Evolutionary conservation across 345 rosid genomes (phyloP).

Genomic region (Salix suchowensis): DNA sequence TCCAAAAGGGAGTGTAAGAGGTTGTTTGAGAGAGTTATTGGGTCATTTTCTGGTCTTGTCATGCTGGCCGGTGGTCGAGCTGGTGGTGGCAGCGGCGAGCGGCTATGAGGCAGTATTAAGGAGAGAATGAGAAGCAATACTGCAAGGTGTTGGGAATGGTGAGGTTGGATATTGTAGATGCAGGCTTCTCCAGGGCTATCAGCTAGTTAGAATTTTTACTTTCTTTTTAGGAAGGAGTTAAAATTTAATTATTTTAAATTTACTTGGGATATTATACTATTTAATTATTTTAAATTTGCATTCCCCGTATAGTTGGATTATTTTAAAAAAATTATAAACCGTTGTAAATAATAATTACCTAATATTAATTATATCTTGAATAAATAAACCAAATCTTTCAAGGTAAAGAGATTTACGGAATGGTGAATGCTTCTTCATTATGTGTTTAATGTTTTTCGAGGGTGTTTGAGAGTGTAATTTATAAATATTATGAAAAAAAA

Average conservation of each 20-base stretch:
- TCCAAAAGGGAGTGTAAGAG: constrained; percentile 40
- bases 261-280: not conserved
- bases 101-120: not conserved
- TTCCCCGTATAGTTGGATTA: not conserved
- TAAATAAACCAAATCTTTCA: not conserved
- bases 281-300: not conserved
- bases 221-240: not conserved
- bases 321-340: too few relatives aligned
- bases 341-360: not conserved
- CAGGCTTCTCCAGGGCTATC: not conserved
- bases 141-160: not conserved
- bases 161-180: not conserved
- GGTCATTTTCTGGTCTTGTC: constrained; percentile 47
- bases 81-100: not conserved
- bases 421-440: too few relatives aligned
- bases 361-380: not conserved
- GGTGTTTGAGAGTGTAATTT: too few relatives aligned
- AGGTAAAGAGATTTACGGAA: too few relatives aligned
- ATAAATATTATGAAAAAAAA: too few relatives aligned
- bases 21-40: constrained; percentile 25
- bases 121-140: not conserved
- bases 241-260: not conserved
- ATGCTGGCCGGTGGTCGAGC: constrained; percentile 12
- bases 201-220: not conserved
- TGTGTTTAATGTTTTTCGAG: too few relatives aligned